Conservation (phyloP, 371 early-diverging fungal genomes). For the Syncephalastrum sp. region DNA sequence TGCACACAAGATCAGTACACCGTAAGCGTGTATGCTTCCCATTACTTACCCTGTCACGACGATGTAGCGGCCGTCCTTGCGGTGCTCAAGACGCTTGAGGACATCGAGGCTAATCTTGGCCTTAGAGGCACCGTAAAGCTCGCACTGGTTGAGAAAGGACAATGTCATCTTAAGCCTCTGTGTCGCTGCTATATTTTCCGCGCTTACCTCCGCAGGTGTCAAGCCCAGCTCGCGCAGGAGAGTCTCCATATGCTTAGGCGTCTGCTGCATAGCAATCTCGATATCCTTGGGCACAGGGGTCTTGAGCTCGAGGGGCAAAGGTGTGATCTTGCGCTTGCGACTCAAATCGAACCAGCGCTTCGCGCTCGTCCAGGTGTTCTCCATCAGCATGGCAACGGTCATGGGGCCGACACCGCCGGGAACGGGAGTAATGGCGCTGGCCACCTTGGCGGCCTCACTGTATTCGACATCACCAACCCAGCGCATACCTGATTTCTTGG, state of each 20-base stretch:
- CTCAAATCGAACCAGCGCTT: slow-evolving; percentile 47
- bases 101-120: slow-evolving; percentile 88
- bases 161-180: neutral
- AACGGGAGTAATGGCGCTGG: slow-evolving; percentile 88
- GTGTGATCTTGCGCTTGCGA: slow-evolving; percentile 52
- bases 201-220: slow-evolving; percentile 56
- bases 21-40: neutral
- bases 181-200: neutral
- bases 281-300: slow-evolving; percentile 91
- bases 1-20: slow-evolving; percentile 9
- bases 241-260: slow-evolving; percentile 77
- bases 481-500: slow-evolving; percentile 83
- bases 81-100: slow-evolving; percentile 75
- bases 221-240: slow-evolving; percentile 87
- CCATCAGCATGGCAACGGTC: slow-evolving; percentile 95
- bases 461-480: slow-evolving; percentile 94
- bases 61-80: slow-evolving; percentile 86
- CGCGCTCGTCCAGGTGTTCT: slow-evolving; percentile 79
- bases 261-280: slow-evolving; percentile 87
- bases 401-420: slow-evolving; percentile 97
- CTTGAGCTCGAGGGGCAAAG: slow-evolving; percentile 64
- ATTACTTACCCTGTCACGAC: slow-evolving; percentile 86
- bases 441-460: slow-evolving; percentile 65
- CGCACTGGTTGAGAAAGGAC: slow-evolving; percentile 58
- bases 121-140: slow-evolving; percentile 85